phyloP scores from a whole-genome alignment of 2,329 filamentous ascomycete species.

The Exutisphaerella laricina region DNA sequence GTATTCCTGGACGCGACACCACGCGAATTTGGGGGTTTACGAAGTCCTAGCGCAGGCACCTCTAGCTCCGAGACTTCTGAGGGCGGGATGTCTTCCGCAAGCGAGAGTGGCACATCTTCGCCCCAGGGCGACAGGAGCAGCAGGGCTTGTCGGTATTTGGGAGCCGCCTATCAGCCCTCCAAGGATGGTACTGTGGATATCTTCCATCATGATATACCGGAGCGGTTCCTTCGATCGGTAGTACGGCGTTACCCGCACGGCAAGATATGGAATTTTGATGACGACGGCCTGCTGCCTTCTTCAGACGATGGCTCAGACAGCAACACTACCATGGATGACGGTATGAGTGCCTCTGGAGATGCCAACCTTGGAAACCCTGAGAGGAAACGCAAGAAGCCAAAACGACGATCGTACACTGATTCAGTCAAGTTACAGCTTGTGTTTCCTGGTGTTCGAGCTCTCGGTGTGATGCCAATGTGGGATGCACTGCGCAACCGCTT shows the following conservation, averaged over 20 bases:
- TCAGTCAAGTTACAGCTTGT: neutral
- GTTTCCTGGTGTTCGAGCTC: slow-evolving; percentile 10
- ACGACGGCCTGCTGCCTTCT: slow-evolving; percentile 10
- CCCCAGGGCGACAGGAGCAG: neutral
- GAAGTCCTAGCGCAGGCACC: neutral
- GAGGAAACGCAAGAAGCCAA: neutral
- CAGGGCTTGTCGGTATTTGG: slow-evolving; percentile 7
- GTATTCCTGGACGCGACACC: slow-evolving; percentile 35
- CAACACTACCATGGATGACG: neutral
- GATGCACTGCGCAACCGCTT: slow-evolving; percentile 16
- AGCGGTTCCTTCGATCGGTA: slow-evolving; percentile 11
- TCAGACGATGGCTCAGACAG: slow-evolving; percentile 8
- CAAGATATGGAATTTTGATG: slow-evolving; percentile 14
- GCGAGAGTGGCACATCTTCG: neutral
- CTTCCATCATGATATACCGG: slow-evolving; percentile 1
- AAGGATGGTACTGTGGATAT: neutral
- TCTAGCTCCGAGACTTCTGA: neutral
- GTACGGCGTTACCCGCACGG: slow-evolving; percentile 13
- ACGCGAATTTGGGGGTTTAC: slow-evolving; percentile 16
- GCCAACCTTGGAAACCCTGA: neutral
- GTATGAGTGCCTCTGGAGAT: neutral
- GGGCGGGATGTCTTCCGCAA: neutral
- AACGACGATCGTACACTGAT: neutral
- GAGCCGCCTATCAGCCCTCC: slow-evolving; percentile 5
- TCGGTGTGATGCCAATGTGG: slow-evolving; percentile 14